A percentile compares a stretch with the other conserved stretches of the same genome.
These are phyloP conservation scores for Boeremia exigua DNA, from an alignment of 2,329 filamentous ascomycete genomes.

Conservation along the genomic window DNA sequence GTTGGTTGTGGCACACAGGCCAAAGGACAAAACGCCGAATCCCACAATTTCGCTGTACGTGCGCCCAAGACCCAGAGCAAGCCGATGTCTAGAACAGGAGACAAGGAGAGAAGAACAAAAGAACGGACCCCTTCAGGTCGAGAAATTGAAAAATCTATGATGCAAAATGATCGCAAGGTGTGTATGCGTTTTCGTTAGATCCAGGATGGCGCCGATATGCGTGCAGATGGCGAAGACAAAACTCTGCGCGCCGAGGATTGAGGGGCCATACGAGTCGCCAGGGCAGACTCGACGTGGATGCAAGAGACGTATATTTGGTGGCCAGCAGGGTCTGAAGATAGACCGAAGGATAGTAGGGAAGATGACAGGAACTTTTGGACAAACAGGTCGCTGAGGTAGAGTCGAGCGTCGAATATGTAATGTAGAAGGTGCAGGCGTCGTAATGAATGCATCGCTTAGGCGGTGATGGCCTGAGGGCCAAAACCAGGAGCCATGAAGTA, in stretches of 20 bases:
- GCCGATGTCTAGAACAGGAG: slow-evolving; percentile 43
- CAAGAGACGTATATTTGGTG: slow-evolving; percentile 28
- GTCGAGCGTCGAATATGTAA: slow-evolving; percentile 34
- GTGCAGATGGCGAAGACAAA: slow-evolving; percentile 46
- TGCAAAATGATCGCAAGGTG: slow-evolving; percentile 46
- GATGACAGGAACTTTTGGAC: slow-evolving; percentile 41
- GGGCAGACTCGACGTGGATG: slow-evolving; percentile 30
- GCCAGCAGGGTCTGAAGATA: slow-evolving; percentile 20
- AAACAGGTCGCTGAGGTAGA: slow-evolving; percentile 39
- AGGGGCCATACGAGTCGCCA: slow-evolving; percentile 18
- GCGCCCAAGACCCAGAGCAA: slow-evolving; percentile 35
- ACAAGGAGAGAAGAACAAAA: slow-evolving; percentile 32
- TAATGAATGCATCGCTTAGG: slow-evolving; percentile 20
- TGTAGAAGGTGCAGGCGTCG: slow-evolving; percentile 18
- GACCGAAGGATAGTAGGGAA: slow-evolving; percentile 20
- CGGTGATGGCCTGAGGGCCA: slow-evolving; percentile 48
- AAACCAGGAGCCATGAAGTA: slow-evolving; percentile 50
- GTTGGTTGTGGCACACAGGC: slow-evolving; percentile 31
- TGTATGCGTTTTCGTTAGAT: slow-evolving; percentile 47
- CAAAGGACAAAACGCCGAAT: slow-evolving; percentile 37
- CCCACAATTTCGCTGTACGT: slow-evolving; percentile 45
- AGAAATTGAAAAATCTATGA: slow-evolving; percentile 45
- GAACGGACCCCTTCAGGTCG: slow-evolving; percentile 13
- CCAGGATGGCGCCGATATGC: slow-evolving; percentile 43
- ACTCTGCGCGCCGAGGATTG: slow-evolving; percentile 26